Percentiles rank a stretch among this genome's conserved stretches.
Evolutionary conservation across 177 flowering plant species (phyloP).

Genomic region (Vitis hybrid): DNA sequence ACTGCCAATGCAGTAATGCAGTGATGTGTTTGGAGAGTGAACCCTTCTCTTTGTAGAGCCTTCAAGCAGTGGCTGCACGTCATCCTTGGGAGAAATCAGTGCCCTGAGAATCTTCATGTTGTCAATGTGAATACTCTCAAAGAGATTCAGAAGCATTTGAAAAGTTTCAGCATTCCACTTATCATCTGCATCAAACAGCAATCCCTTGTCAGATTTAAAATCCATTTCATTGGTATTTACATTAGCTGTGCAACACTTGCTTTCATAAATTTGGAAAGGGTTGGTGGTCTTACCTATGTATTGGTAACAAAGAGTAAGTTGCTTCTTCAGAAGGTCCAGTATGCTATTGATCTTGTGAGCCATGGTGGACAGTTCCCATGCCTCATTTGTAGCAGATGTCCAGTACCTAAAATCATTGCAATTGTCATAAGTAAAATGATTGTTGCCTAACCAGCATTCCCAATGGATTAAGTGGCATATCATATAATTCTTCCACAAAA

Average conservation of each 20-base stretch:
- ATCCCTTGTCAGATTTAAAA: no score
- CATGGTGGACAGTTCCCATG: slow-evolving; percentile 66
- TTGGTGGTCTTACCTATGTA: slow-evolving; percentile 32
- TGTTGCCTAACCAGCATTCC: no score
- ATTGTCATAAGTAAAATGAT: no score
- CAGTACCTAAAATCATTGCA: slow-evolving; percentile 24
- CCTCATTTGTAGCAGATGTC: slow-evolving; percentile 38
- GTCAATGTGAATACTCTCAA: slow-evolving; percentile 44
- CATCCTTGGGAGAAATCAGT: slow-evolving; percentile 50
- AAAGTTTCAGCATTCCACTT: slow-evolving; percentile 37
- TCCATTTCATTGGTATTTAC: no score
- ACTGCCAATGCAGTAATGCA: no score
- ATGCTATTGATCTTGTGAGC: slow-evolving; percentile 59
- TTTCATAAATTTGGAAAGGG: no score
- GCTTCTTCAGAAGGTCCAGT: slow-evolving; percentile 35
- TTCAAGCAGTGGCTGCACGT: slow-evolving; percentile 43
- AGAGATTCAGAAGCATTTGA: slow-evolving; percentile 30
- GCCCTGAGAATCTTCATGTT: slow-evolving; percentile 47
- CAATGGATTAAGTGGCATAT: no score
- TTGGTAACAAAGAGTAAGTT: slow-evolving; percentile 32
- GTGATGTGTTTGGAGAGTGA: not conserved
- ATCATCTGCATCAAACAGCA: slow-evolving; percentile 33
- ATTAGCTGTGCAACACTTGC: no score
- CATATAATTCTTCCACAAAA: no score
- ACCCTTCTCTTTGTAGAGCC: slow-evolving; percentile 55